Base-by-base conservation (phyloP, 1,284 basidiomycete genomes). In the Microbotryum lychnidis-dioicae region DNA sequence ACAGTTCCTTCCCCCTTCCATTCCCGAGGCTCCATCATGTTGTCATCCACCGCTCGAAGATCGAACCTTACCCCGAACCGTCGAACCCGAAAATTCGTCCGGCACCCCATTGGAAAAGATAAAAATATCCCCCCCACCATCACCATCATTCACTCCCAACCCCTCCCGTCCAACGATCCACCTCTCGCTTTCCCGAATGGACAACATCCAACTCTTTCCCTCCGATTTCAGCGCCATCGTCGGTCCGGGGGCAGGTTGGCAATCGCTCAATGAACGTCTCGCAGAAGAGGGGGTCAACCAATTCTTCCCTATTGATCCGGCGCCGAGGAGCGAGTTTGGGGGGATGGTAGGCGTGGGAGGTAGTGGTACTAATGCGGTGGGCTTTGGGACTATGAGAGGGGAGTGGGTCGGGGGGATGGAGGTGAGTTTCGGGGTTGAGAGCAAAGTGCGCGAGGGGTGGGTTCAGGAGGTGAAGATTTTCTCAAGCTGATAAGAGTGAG, bases 201-300 rank as follows among this genome's bases (percentile, higher is more conserved):
- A 91, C 75, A 81, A 82, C 64, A 86, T 96, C 50, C 71, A 92
- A 16, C 80, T 81, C 56, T 84, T 91, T 50, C 81, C 89, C 71
- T 84, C 85, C 75, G 81, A 80, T 85, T 84, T 12, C 89, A 91
- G 71, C 37, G 76, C 89, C 12, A 82, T 88, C 2, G 88, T 87
- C 64, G 87, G 91, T 21, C 80, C 89, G 10, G 91, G 89, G 9
- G 80, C 83, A 10, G 81, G 84, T 50, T 94, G 90, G 89, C 84
- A 91, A 78, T 85, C 87, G 29, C 80, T 97, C 50, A 96, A 96
- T 70, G 83, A 83, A 25, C 79, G 79, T 6, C 78, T 93, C 23
- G 80, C 80, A 65, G 79, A 84, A 56, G 79, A 84, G 74, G 85
- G 83, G 7, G 82, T 87, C 57, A 84, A 85, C 4, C 75, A 94